Evolutionary conservation across 805 yeast species (phyloP).

Genomic region (Saturnispora quitensis): DNA sequence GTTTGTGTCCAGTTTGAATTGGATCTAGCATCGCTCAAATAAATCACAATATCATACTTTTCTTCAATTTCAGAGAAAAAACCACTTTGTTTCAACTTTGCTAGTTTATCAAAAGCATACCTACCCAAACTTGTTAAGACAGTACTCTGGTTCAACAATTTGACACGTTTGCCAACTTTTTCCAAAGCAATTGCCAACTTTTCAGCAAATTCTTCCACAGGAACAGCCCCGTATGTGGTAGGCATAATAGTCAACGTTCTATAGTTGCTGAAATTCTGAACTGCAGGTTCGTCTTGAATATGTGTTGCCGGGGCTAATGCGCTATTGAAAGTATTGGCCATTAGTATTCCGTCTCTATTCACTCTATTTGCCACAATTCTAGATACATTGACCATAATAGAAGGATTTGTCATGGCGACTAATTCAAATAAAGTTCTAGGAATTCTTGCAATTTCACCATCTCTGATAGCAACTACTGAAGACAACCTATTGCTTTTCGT

Average conservation of each 20-base stretch:
- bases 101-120: constrained; percentile 85
- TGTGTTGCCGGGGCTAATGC: constrained; percentile 23
- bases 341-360: constrained; percentile 10
- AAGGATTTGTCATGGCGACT: constrained; percentile 74
- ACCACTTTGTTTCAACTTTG: constrained; percentile 79
- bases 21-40: constrained; percentile 77
- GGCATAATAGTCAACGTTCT: constrained; percentile 84
- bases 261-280: constrained; percentile 40
- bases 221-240: constrained; percentile 59
- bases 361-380: constrained; percentile 67
- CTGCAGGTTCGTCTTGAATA: constrained; percentile 24
- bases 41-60: constrained; percentile 75
- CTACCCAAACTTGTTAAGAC: constrained; percentile 75
- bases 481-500: constrained; percentile 64
- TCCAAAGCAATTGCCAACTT: constrained; percentile 62
- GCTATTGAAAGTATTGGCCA: constrained; percentile 11
- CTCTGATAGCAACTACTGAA: constrained; percentile 79
- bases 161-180: constrained; percentile 62
- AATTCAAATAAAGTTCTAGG: constrained; percentile 86
- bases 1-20: constrained; percentile 86
- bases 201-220: constrained; percentile 77
- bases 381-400: constrained; percentile 83
- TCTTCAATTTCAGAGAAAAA: constrained; percentile 89
- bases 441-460: constrained; percentile 86
- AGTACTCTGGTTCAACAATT: constrained; percentile 75